Percentiles rank a stretch among this genome's conserved stretches.
These are phyloP conservation scores for Penicillium aurantiogriseum DNA, from an alignment of 2,329 filamentous ascomycete species.

Conservation along the genomic window DNA sequence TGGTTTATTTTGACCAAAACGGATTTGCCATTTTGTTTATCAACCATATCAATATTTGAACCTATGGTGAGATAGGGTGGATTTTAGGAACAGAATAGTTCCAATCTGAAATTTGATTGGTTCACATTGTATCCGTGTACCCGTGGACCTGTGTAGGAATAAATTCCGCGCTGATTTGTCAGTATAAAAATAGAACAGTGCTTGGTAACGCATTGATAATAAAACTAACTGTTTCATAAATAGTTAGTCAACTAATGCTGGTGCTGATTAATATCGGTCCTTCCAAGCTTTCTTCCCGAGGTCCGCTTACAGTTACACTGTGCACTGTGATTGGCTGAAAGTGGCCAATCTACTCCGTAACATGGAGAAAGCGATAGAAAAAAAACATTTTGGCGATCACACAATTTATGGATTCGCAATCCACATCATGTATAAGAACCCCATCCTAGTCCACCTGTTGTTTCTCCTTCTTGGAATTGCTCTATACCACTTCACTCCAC, in stretches of 20 bases:
- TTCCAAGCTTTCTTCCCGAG: too few species aligned
- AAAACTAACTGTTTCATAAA: too few species aligned
- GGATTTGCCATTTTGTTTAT: background rate
- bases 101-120: background rate
- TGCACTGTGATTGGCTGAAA: background rate
- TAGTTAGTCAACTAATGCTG: too few species aligned
- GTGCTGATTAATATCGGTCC: background rate
- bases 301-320: background rate
- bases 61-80: background rate
- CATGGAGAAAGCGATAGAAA: background rate
- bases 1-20: background rate
- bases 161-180: background rate
- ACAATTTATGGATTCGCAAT: background rate
- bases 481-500: background rate
- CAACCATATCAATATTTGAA: background rate
- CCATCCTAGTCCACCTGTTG: background rate
- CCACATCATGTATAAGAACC: background rate
- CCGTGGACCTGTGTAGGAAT: background rate
- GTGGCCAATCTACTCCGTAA: background rate
- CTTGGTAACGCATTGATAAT: background rate
- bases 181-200: background rate
- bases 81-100: background rate
- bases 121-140: too few species aligned
- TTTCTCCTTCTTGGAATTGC: background rate
- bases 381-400: background rate